Base-by-base conservation (phyloP, 192 early-diverging fungal genomes). In the Podila horticola region DNA sequence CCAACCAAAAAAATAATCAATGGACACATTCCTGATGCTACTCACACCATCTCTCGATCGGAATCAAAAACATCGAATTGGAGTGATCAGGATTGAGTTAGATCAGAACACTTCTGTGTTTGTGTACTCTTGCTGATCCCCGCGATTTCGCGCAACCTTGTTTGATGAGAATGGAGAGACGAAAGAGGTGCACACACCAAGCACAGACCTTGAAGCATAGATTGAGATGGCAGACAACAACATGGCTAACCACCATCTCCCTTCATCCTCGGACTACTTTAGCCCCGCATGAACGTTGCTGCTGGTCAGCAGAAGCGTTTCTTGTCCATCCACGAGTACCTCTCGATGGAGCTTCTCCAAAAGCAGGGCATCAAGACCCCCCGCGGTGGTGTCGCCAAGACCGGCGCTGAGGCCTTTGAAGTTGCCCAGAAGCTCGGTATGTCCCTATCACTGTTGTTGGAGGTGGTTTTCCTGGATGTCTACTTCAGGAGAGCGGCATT, bases 251-350 rank as follows among this genome's bases (percentile, higher is more conserved):
- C 15, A 15, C 41, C 41, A 45, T 45, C 41, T 45, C 41, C 4
- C 41, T 17, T 48, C 5, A 24, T 50, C 17, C 12, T 59, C 31
- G 26, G 24, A 24, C 49, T 12, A 26, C 12, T 10, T 62, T 69
- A 77, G 75, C 75, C 75, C 64, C 69, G 69, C 64, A 66, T 71
- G 69, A 77, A 71, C 58, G 29, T 50, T 48, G 69, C 50, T 67
- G 59, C 49, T 24, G 70, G 72, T 20, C 91, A 91, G 79, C 90
- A 92, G 73, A 91, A 91, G 85, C 94, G 95, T 74, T 90, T 92
- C 92, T 93, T 99, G 58, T 95, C 96, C 67, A 98, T 99, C 79
- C 98, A 99, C 85, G 98, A 99, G 88, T 94, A 99, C 89, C 84
- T 94, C 71, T 98, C 97, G 24, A 96, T 97, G 86, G 94, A 95